phyloP scores from a whole-genome alignment of 208 protist species.

The Acanthamoeba royreba region DNA sequence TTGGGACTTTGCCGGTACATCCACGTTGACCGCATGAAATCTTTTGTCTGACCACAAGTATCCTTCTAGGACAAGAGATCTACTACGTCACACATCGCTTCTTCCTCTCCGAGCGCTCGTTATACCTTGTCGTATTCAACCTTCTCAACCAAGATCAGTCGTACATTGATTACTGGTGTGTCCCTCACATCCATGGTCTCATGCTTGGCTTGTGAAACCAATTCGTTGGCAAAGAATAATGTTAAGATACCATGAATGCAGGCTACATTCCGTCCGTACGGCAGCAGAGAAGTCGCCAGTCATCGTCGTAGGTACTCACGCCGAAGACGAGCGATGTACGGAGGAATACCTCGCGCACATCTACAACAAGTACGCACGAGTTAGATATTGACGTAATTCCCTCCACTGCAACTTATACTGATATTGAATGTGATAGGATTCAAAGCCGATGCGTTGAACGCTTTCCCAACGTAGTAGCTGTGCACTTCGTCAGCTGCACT shows the following conservation, averaged over 20 bases:
- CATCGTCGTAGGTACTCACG: not conserved
- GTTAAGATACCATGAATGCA: not conserved
- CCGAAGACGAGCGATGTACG: conserved; percentile 2
- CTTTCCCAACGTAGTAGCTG: not conserved
- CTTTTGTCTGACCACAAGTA: not conserved
- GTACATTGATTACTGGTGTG: conserved; percentile 23
- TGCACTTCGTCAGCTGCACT: not conserved
- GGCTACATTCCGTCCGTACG: not conserved
- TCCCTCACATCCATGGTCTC: too few relatives aligned
- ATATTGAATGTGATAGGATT: not conserved
- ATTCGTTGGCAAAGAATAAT: not conserved
- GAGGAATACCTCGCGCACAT: not conserved
- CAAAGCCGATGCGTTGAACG: not conserved
- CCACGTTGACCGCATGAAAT: not conserved
- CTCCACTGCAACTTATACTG: not conserved
- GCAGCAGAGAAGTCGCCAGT: not conserved
- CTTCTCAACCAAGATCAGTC: not conserved
- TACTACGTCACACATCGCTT: conserved; percentile 40
- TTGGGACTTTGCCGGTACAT: conserved; percentile 47
- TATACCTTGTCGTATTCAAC: conserved; percentile 17
- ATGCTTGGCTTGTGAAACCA: not conserved
- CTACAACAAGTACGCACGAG: not conserved
- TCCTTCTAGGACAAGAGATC: conserved; percentile 14
- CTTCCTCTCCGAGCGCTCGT: conserved; percentile 4
- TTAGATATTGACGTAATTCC: too few relatives aligned